These are phyloP conservation scores for Avena eriantha DNA, from an alignment of 176 grass and related monocot genomes.

Conservation along the genomic window DNA sequence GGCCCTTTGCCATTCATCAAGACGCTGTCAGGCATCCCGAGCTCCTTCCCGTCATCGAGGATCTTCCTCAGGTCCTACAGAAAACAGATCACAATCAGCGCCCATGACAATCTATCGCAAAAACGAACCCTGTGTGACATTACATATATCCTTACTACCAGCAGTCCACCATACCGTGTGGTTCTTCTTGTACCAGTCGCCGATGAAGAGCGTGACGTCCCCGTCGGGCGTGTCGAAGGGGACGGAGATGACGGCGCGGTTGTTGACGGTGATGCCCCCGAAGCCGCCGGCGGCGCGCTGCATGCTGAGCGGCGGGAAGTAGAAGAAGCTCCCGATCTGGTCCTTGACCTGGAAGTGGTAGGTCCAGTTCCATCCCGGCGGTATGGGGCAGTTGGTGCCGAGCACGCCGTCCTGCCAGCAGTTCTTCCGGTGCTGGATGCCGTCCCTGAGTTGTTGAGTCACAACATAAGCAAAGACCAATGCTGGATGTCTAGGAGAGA, in stretches of 20 bases:
- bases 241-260: conserved; percentile 71
- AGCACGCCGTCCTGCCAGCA: conserved; percentile 92
- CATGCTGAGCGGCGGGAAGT: conserved; percentile 83
- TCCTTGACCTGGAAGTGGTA: conserved; percentile 98
- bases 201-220: conserved; percentile 82
- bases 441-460: conserved; percentile 55
- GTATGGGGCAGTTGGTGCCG: conserved; percentile 91
- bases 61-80: conserved; percentile 73
- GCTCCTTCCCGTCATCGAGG: conserved; percentile 77
- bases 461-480: background rate
- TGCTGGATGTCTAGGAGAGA: background rate
- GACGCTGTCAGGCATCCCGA: conserved; percentile 85
- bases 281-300: conserved; percentile 80
- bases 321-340: conserved; percentile 98
- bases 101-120: background rate
- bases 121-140: background rate
- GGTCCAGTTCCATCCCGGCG: conserved; percentile 92
- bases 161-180: conserved; percentile 50
- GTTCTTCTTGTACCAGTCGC: conserved; percentile 96
- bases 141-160: background rate
- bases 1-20: conserved; percentile 96
- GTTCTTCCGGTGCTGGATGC: conserved; percentile 82
- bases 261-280: conserved; percentile 86
- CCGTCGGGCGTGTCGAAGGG: conserved; percentile 74
- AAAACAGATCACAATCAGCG: conserved; percentile 1